Base-by-base conservation (phyloP, 2,329 filamentous ascomycete species). In the Colletotrichum sojae region DNA sequence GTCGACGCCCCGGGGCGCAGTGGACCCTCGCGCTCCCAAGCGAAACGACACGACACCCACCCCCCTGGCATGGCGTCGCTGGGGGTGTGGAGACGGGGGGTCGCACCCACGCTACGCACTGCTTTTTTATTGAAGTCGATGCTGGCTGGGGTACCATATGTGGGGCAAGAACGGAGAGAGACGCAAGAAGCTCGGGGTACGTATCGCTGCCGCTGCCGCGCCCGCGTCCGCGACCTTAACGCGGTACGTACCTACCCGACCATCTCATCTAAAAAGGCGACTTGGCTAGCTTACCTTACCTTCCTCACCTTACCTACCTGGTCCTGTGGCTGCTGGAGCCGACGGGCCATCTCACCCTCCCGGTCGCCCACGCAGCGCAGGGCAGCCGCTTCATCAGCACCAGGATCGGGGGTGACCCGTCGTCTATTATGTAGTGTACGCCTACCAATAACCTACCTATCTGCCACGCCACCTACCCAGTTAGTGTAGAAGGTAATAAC, bases 31-130 rank as follows among this genome's bases (percentile, higher is more conserved):
- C 48, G 39, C 46, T 64, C 49, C 27, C 60, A 57, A 64, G 65
- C 65, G 65, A 68, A 68, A 68, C 65, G 54, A 68, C 54, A 65
- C 65, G 59, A 62, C 63, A 49, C 27, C 53, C 61, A 49, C 52
- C 39, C 60, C 57, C 60, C 60, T 52, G 54, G 60, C 40, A 49
- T 52, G 16, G n/a, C 45, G 60, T 48, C 13, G 40, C 46, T 46
- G 55, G 59, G 59, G 31, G 31, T 36, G 31, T 36, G 31, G 59
- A 31, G 59, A 25, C 39, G 49, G 59, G 49, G 59, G n/a, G 59
- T 62, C n/a, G 59, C 49, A 62, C 59, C 43, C 40, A 45, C 54
- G 43, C 43, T 22, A 45, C 54, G 43, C 40, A 39, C 40, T 48
- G 22, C 49, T 62, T 66, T 66, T 66, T 66, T 66, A 66, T 61